Evolutionary conservation across 139 green algal genomes (phyloP).

Genomic region (Coelastrella sp.): DNA sequence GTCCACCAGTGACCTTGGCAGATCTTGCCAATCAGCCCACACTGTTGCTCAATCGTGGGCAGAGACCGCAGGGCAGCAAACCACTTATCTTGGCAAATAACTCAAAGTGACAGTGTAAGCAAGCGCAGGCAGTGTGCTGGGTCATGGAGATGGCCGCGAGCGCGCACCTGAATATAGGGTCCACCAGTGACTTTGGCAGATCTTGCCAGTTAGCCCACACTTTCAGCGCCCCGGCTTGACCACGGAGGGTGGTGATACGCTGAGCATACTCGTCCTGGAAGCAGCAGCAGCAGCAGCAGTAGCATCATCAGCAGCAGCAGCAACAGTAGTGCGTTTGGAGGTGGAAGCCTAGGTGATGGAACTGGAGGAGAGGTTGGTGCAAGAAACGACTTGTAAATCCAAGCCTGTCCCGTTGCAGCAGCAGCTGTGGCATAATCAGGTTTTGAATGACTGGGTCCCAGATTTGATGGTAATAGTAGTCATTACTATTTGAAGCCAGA

Average conservation of each 20-base stretch:
- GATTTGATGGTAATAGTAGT: too few species aligned
- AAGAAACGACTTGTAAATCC: too few species aligned
- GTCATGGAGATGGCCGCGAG: neutral
- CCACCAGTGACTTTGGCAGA: conserved; percentile 1
- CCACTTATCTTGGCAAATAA: too few species aligned
- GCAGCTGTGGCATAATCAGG: too few species aligned
- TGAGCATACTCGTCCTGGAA: conserved; percentile 32
- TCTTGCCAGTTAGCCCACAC: conserved; percentile 28
- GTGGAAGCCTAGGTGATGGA: neutral
- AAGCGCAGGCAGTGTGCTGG: neutral
- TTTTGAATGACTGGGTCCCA: too few species aligned
- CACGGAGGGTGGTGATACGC: neutral
- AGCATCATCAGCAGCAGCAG: neutral
- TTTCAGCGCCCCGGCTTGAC: conserved; percentile 17
- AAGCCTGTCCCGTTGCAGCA: too few species aligned
- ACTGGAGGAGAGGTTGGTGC: neutral
- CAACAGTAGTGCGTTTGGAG: neutral
- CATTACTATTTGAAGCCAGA: too few species aligned
- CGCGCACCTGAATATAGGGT: conserved; percentile 40
- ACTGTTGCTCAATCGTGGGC: too few species aligned
- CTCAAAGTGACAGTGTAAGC: neutral
- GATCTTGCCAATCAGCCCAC: conserved; percentile 16
- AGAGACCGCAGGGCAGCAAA: too few species aligned
- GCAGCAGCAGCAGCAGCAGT: conserved; percentile 3
- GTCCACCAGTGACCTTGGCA: conserved; percentile 8